These are phyloP conservation scores for Candida schatavii DNA, from an alignment of 805 yeast genomes.

Conservation along the genomic window DNA sequence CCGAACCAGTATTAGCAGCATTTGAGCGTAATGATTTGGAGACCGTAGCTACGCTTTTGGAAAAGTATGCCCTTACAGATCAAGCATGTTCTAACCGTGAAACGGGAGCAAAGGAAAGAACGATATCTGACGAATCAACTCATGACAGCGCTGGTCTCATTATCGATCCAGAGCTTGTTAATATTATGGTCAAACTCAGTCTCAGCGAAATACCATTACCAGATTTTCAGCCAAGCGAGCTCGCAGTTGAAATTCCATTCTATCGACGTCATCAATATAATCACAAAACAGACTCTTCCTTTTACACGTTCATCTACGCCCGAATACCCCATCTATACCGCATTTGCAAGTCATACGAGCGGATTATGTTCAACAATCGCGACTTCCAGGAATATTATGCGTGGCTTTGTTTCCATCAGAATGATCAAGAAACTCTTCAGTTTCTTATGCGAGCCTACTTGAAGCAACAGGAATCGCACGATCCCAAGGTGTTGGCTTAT, in stretches of 20 bases:
- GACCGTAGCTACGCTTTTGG: background rate
- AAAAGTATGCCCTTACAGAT: too few relatives aligned
- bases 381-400: constrained; percentile 24
- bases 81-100: background rate
- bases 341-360: constrained; percentile 19
- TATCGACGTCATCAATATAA: background rate
- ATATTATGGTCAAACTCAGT: constrained; percentile 3
- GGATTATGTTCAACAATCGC: constrained; percentile 9
- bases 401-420: constrained; percentile 36
- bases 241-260: constrained; percentile 3
- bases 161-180: constrained; percentile 5
- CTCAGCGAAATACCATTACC: constrained; percentile 6
- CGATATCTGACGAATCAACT: background rate
- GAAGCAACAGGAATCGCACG: constrained; percentile 14
- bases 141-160: background rate
- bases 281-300: constrained; percentile 1
- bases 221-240: constrained; percentile 1
- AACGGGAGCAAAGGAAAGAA: background rate
- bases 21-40: constrained; percentile 2
- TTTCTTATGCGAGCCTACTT: constrained; percentile 19
- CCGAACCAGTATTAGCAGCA: background rate
- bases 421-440: constrained; percentile 25
- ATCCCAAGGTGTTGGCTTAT: constrained; percentile 26
- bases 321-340: constrained; percentile 21
- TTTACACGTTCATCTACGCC: constrained; percentile 10